Conservation (phyloP, 2,329 filamentous ascomycete species). For the Bretziella fagacearum region DNA sequence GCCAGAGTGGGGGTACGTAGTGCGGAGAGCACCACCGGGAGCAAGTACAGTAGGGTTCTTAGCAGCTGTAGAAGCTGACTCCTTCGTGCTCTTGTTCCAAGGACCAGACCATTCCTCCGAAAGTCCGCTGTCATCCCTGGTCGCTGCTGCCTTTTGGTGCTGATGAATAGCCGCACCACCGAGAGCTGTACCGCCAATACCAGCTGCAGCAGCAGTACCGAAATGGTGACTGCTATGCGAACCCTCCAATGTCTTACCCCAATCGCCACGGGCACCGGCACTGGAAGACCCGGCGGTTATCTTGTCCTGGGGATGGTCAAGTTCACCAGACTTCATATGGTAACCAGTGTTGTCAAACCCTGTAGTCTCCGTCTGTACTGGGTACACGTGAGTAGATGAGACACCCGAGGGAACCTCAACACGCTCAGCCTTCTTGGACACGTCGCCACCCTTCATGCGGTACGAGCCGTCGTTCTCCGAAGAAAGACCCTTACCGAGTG, state of each 20-base stretch:
- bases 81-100: conserved; percentile 7
- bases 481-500: not conserved
- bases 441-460: conserved; percentile 8
- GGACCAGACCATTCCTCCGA: conserved; percentile 13
- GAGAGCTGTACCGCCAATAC: not conserved
- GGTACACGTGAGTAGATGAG: conserved; percentile 2
- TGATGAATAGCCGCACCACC: not conserved
- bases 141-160: not conserved
- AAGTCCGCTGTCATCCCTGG: conserved; percentile 5
- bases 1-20: not conserved
- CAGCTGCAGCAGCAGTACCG: not conserved
- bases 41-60: not conserved
- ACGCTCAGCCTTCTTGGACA: conserved; percentile 3
- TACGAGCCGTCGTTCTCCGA: not conserved
- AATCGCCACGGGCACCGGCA: not conserved
- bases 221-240: not conserved
- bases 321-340: conserved; percentile 7
- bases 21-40: not conserved
- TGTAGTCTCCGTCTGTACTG: not conserved
- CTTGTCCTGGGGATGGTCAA: conserved; percentile 10
- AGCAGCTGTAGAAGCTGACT: not conserved
- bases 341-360: not conserved
- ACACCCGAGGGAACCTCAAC: conserved; percentile 1
- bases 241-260: not conserved
- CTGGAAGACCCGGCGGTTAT: not conserved